Base-by-base conservation (phyloP, 2,329 filamentous ascomycete species). In the Tolypocladium tundrense region DNA sequence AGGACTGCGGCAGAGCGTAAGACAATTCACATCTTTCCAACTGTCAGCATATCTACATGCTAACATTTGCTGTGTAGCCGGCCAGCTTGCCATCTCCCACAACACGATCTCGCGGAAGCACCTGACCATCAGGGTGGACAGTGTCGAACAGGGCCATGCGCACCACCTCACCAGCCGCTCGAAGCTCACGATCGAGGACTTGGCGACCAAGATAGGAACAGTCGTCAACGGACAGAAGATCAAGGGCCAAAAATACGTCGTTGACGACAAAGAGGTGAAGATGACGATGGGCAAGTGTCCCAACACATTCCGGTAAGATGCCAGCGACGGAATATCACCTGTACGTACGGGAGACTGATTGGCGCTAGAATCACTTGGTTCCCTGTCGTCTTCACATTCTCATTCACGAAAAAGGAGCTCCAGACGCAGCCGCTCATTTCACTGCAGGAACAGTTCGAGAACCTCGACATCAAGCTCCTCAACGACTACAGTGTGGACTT, bases 91-190 rank as follows among this genome's bases (percentile, higher is more conserved):
- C 31, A 88, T 96, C 63, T 83, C 87, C 7, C 83, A 94, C 67
- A 90, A 88, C 67, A 88, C 87, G 1, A 89, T 99, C 54, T 99
- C 94, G 39, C 82, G 93, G 58, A 90, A 94, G 67, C 94, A 99
- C 72, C 76, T 97, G 62, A 86, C 86, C 39, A 86, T 99, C 55
- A 80, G 85, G 48, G 84, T 97, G 8, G 84, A 81, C 53, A 65
- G 74, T 0, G 87, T 93, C 42, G 74, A 77, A 45, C 75, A 85
- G 16, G 87, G 84, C 53, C 84, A 90, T 67, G 88, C 85, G 57
- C 80, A 83, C 59, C 81, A 84, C 59, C 74, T 88, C 16, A 79
- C 83, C 59, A 80, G 78, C 45, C 84, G 88, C 60, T 91, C 91
- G 1, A 78, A 77, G 55, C 73, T 97, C 57, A 88, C 80, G 4